Evolutionary conservation across 331 rosid genomes (phyloP), one percentile per base, ranked within the genome.

Genomic region (Malus hybrid): DNA sequence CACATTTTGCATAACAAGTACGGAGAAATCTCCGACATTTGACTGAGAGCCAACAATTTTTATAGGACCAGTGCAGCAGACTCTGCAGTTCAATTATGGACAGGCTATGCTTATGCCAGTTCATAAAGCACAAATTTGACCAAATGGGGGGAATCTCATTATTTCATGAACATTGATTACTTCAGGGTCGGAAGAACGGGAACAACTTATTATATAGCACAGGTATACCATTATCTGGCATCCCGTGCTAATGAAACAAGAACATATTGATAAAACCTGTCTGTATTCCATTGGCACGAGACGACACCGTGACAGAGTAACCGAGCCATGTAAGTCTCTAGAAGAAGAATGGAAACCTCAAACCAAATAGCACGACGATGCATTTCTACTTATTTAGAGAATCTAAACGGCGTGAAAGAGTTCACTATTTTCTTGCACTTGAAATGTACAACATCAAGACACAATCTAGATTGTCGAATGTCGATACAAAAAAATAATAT

Each of bases 401-500:
- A 50, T 15, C 42, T 16, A 28, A 73, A 27, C 3, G 46, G 22
- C 20, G 48, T n/a, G 70, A 62, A 73, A 18, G 24, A 63, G 70
- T 24, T 29, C 48, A 76, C 82, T 78, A 72, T 56, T 76, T 76
- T 81, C 71, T 54, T 33, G 63, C 78, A 62, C 44, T 76, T 70
- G 74, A 80, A 80, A 84, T 87, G 79, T 85, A 82, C 85, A 86
- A 76, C 78, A 69, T 72, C 75, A 79, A 74, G 69, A 63, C 31
- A 27, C 57, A 46, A 63, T 28, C 5, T 16, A 16, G 20, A 52
- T 15, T 52, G 57, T 52, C 34, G 34, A 44, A 29, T 33, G 73
- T 72, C 74, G 67, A 72, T 57, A 70, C 80, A 77, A 34, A 77
- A 67, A 77, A 65, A 55, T 63, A 69, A 27, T 67, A 76, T 56